A percentile compares a stretch with the other conserved stretches of the same genome.
Evolutionary conservation across 805 yeast genomes (phyloP).

Genomic region (Zygosaccharomyces pseudorouxii): DNA sequence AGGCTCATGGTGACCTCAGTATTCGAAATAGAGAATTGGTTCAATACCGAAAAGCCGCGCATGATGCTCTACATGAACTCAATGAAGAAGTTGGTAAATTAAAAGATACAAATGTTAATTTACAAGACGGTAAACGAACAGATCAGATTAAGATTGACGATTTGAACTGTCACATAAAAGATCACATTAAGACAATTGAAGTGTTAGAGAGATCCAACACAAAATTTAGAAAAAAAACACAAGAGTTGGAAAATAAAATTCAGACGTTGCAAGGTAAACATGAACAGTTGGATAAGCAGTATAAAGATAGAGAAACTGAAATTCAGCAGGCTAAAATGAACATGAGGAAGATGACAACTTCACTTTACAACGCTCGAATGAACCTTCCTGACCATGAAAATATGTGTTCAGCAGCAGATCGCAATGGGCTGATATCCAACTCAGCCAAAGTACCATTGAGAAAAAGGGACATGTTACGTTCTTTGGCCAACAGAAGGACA

Average conservation of each 20-base stretch:
- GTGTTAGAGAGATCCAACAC: neutral
- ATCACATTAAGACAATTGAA: neutral
- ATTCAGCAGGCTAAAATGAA: slow-evolving; percentile 2
- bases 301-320: neutral
- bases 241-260: neutral
- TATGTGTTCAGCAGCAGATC: neutral
- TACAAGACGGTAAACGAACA: neutral
- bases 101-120: neutral
- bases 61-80: slow-evolving; percentile 1
- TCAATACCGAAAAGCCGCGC: neutral
- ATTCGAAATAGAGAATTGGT: neutral
- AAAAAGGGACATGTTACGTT: slow-evolving; percentile 1
- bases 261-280: neutral
- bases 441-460: neutral
- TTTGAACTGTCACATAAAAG: neutral
- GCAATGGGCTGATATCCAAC: neutral
- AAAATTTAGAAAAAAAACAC: neutral
- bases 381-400: neutral
- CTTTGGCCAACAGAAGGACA: slow-evolving; percentile 2
- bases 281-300: neutral
- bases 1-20: neutral
- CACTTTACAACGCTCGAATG: neutral
- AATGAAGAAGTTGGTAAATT: slow-evolving; percentile 2
- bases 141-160: neutral
- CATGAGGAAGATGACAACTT: slow-evolving; percentile 3